Evolutionary conservation across 163 green algal genomes (phyloP).

Genomic region (Scenedesmus sp.): DNA sequence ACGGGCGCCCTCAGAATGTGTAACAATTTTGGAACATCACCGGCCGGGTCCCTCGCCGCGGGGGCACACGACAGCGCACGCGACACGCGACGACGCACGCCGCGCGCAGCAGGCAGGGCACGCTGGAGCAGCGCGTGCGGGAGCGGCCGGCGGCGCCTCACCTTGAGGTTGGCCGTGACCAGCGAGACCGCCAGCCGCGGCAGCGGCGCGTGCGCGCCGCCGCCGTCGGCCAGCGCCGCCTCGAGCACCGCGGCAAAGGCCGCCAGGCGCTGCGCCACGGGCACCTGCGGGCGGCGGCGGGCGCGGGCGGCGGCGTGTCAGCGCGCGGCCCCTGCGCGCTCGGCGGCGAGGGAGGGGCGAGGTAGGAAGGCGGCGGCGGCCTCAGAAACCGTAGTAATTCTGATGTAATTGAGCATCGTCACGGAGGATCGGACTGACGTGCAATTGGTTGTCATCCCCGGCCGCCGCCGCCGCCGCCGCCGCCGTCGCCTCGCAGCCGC

Average conservation of each 20-base stretch:
- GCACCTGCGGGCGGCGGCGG: constrained; percentile 5
- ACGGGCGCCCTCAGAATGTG: constrained; percentile 56
- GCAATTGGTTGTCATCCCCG: constrained; percentile 77
- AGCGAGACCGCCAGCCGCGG: constrained; percentile 53
- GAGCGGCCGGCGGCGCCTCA: constrained; percentile 1
- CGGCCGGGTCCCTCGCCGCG: constrained; percentile 37
- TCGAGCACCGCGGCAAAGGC: constrained; percentile 55
- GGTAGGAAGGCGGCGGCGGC: neutral
- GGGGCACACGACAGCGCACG: neutral
- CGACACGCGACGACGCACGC: no score
- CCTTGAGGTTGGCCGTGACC: constrained; percentile 54
- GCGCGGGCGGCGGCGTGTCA: neutral
- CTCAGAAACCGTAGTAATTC: constrained; percentile 71
- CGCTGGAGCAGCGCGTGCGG: neutral
- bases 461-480: constrained; percentile 2
- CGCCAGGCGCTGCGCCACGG: constrained; percentile 33
- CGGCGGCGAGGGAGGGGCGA: neutral
- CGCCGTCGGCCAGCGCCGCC: constrained; percentile 17
- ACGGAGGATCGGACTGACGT: constrained; percentile 80
- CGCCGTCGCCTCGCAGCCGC: neutral
- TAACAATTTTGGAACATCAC: constrained; percentile 67
- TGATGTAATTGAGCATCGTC: constrained; percentile 47
- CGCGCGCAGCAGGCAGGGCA: neutral
- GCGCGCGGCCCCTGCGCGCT: no score
- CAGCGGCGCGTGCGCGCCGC: constrained; percentile 32